Evolutionary conservation across 768 basidiomycete genomes (phyloP).

Genomic region (Clathrus columnatus): DNA sequence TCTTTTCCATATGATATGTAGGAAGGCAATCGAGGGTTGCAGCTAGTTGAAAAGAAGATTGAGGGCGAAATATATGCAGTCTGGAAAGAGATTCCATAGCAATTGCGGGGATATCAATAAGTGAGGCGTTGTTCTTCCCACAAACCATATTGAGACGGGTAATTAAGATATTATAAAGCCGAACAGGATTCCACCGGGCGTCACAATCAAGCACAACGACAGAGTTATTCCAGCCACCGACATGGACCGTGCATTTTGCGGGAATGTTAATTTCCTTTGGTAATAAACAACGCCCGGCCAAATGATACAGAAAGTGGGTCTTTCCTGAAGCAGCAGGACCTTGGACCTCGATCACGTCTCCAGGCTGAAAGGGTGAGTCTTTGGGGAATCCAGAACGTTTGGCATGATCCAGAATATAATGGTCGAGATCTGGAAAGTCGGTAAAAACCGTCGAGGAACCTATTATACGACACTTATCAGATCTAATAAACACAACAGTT

Average conservation of each 20-base stretch:
- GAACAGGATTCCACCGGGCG: conserved; percentile 47
- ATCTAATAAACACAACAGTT: not conserved
- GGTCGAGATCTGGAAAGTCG: conserved; percentile 28
- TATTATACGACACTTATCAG: conserved; percentile 13
- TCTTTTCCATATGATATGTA: conserved; percentile 38
- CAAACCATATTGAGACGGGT: conserved; percentile 28
- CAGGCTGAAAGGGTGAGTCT: conserved; percentile 31
- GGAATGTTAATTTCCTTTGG: conserved; percentile 25
- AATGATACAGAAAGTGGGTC: conserved; percentile 63
- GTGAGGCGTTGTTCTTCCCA: not conserved
- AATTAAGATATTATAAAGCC: conserved; percentile 45
- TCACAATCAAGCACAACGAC: conserved; percentile 69
- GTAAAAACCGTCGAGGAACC: conserved; percentile 24
- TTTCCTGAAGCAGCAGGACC: conserved; percentile 71
- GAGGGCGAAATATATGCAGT: conserved; percentile 63
- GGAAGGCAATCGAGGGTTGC: conserved; percentile 53
- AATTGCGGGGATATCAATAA: conserved; percentile 5
- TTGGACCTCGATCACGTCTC: conserved; percentile 69
- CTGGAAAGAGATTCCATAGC: conserved; percentile 35
- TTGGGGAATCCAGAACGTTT: not conserved
- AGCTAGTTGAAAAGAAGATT: conserved; percentile 60
- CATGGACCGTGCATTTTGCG: conserved; percentile 19
- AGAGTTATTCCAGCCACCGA: conserved; percentile 57
- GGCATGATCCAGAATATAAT: conserved; percentile 16
- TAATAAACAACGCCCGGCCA: conserved; percentile 50